Conservation (phyloP, 192 early-diverging fungal species). For the Neocallimastix lanati region DNA sequence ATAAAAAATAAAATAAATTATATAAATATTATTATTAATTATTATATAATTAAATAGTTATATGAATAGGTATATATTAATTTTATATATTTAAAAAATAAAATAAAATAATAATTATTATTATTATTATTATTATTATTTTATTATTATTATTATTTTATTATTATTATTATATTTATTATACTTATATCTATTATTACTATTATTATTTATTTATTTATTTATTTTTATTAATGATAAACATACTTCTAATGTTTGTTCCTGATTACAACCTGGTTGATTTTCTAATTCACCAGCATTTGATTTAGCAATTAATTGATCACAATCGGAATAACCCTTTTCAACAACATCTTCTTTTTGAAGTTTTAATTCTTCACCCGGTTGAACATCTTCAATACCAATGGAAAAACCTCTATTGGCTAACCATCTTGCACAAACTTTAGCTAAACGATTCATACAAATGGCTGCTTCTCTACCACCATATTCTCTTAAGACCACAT, state of each 20-base stretch:
- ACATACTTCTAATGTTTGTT: conserved; percentile 65
- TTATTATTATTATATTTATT: too few species aligned
- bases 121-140: too few species aligned
- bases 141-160: too few species aligned
- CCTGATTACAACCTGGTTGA: conserved; percentile 68
- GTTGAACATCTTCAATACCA: conserved; percentile 92
- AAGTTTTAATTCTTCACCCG: conserved; percentile 49
- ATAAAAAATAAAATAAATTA: too few species aligned
- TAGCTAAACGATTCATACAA: conserved; percentile 88
- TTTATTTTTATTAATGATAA: neutral
- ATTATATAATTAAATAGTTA: too few species aligned
- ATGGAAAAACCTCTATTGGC: conserved; percentile 92
- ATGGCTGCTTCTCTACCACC: conserved; percentile 66
- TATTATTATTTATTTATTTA: too few species aligned
- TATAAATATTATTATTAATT: too few species aligned
- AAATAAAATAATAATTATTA: too few species aligned
- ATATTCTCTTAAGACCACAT: conserved; percentile 79
- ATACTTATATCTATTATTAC: too few species aligned
- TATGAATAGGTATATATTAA: too few species aligned
- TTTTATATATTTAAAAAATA: too few species aligned
- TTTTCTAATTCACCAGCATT: conserved; percentile 55
- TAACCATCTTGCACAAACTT: conserved; percentile 80
- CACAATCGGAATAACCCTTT: conserved; percentile 70
- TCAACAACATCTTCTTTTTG: conserved; percentile 63
- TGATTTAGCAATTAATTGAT: conserved; percentile 54